Conservation (phyloP, 2,329 filamentous ascomycete species). For the Chrysosporium keratinophilum region DNA sequence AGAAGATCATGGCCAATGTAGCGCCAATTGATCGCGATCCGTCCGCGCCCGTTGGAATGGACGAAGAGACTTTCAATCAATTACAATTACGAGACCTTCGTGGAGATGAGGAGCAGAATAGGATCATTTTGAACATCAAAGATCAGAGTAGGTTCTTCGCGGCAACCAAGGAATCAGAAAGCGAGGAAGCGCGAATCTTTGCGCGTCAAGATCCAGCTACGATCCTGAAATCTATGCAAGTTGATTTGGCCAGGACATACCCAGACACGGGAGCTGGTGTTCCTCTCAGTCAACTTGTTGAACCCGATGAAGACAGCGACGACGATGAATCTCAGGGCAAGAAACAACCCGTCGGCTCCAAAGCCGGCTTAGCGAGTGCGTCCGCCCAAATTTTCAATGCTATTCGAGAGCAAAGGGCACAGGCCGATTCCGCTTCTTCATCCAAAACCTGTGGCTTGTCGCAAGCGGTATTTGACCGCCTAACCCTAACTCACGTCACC, state of each 20-base stretch:
- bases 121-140: constrained; percentile 75
- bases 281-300: constrained; percentile 53
- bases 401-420: constrained; percentile 48
- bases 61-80: constrained; percentile 63
- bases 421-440: constrained; percentile 29
- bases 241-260: constrained; percentile 44
- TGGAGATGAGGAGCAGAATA: constrained; percentile 60
- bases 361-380: constrained; percentile 49
- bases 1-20: constrained; percentile 85
- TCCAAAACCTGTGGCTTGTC: constrained; percentile 40
- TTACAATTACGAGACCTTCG: constrained; percentile 71
- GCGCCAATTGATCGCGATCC: constrained; percentile 64
- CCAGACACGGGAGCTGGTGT: constrained; percentile 55
- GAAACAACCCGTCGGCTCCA: constrained; percentile 54
- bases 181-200: constrained; percentile 47
- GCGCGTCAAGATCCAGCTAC: constrained; percentile 58
- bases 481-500: constrained; percentile 77
- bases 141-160: constrained; percentile 69
- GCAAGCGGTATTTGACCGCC: constrained; percentile 46
- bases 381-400: constrained; percentile 49
- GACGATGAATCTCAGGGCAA: constrained; percentile 40
- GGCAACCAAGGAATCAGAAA: constrained; percentile 31
- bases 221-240: constrained; percentile 55
- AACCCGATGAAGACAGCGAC: constrained; percentile 47
- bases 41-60: constrained; percentile 54